Base-by-base conservation (phyloP, 2,329 filamentous ascomycete genomes). In the Cladobotryum protrusum region DNA sequence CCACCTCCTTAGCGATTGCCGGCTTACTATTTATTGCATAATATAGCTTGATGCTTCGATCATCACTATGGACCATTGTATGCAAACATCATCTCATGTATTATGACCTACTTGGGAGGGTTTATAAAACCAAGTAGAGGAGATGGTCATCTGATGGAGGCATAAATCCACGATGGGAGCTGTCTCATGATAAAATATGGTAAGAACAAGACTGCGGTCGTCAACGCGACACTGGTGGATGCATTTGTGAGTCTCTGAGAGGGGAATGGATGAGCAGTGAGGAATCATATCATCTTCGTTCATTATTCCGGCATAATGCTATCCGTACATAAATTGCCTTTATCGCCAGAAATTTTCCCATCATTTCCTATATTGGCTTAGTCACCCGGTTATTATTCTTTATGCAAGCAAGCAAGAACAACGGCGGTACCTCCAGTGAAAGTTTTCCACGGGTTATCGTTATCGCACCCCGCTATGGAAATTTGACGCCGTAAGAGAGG, bases 381-480 rank as follows among this genome's bases (percentile, higher is more conserved):
- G 35, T 37, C 35, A 37, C 14, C 35, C 35, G 24, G 24, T 29
- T 29, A 29, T 29, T 29, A 29, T 29, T 29, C 24, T 29, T 29
- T 29, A 29, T 29, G 37, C 24, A 32, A 32, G 41, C 40, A n/a
- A 48, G 11, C 20, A 29, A 29, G 4, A 24, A 6, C 7, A 29
- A 29, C 4, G 7, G 24, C 24, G 24, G 24, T 29, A 29, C 24
- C 24, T 29, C 24, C 24, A 29, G 24, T 29, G 24, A 29, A 29
- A 29, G 18, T 35, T 39, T 18, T 14, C 42, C 43, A 55, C 63
- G 64, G 63, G 63, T 68, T 68, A 68, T 68, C 65, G 61, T 68
- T 69, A 68, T 69, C 65, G 65, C 66, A 63, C 57, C 61, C 64
- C 65, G 63, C 62, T 54, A 61, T 50, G 56, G 53, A 53, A 55